A percentile compares a stretch with the other conserved stretches of the same genome.
Evolutionary conservation across 495 filamentous ascomycete genomes (phyloP).

Genomic region (Achaetomiella virescens): DNA sequence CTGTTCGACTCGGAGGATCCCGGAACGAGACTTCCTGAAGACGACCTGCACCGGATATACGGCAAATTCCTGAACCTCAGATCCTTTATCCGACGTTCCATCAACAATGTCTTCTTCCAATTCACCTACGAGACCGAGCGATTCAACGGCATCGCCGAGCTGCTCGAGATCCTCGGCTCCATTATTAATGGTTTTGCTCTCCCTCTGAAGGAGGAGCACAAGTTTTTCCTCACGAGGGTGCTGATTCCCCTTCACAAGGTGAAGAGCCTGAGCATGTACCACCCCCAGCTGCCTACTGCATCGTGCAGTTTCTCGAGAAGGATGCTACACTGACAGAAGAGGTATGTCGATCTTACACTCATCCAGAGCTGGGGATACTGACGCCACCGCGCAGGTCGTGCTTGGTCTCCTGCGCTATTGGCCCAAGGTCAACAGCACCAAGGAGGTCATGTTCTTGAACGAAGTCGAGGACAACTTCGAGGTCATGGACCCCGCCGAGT

Average conservation of each 20-base stretch:
- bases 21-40: slow-evolving; percentile 97
- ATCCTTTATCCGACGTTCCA: slow-evolving; percentile 94
- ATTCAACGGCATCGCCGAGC: slow-evolving; percentile 96
- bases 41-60: slow-evolving; percentile 98
- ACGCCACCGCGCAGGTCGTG: slow-evolving; percentile 66
- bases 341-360: slow-evolving; percentile 42
- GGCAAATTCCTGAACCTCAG: slow-evolving; percentile 98
- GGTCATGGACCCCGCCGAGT: slow-evolving; percentile 98
- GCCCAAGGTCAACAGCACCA: slow-evolving; percentile 99
- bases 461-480: slow-evolving; percentile 99
- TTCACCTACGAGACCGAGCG: slow-evolving; percentile 98
- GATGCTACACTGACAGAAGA: slow-evolving; percentile 96
- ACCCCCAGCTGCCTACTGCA: slow-evolving; percentile 98
- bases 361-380: background rate
- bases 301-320: slow-evolving; percentile 98
- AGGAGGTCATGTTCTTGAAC: slow-evolving; percentile 99
- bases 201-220: slow-evolving; percentile 97
- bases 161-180: slow-evolving; percentile 93
- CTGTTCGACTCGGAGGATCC: slow-evolving; percentile 98
- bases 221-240: slow-evolving; percentile 91
- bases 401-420: slow-evolving; percentile 92
- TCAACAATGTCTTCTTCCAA: slow-evolving; percentile 99
- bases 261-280: slow-evolving; percentile 99
- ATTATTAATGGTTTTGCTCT: slow-evolving; percentile 99
- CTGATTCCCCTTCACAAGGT: slow-evolving; percentile 94